Conservation (phyloP, 2,329 filamentous ascomycete species). For the Huntiella abstrusa region DNA sequence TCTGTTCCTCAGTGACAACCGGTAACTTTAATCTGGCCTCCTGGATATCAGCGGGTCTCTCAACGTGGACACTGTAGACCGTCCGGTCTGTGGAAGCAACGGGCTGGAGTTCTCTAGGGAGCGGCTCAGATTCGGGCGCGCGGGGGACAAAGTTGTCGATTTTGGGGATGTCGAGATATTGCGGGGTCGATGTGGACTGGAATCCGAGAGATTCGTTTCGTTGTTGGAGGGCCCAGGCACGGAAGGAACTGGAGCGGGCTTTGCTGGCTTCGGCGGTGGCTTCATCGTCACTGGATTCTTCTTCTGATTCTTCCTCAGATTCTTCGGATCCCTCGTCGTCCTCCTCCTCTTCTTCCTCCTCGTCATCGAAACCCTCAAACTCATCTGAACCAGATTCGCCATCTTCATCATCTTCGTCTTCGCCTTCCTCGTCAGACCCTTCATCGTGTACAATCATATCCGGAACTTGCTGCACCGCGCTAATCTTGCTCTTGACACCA, state of each 20-base stretch:
- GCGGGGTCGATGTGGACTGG: conserved; percentile 25
- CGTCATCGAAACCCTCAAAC: conserved; percentile 14
- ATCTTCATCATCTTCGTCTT: conserved; percentile 22
- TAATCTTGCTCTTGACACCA: conserved; percentile 38
- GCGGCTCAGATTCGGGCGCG: conserved; percentile 48
- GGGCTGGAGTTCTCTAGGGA: conserved; percentile 46
- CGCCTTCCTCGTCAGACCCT: conserved; percentile 38
- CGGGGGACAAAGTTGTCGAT: conserved; percentile 47
- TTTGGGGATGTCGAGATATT: conserved; percentile 32
- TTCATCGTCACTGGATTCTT: conserved; percentile 14
- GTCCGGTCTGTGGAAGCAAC: conserved; percentile 45
- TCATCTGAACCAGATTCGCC: conserved; percentile 14
- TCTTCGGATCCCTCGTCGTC: background rate
- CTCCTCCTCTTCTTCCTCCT: conserved; percentile 12
- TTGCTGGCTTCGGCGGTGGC: conserved; percentile 18
- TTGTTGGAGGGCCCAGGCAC: conserved; percentile 76
- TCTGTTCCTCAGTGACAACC: conserved; percentile 87
- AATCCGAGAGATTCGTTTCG: conserved; percentile 68
- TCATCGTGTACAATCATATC: conserved; percentile 24
- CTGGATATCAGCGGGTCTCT: conserved; percentile 55
- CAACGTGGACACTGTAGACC: conserved; percentile 55
- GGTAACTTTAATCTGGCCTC: conserved; percentile 61
- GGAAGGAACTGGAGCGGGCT: conserved; percentile 50
- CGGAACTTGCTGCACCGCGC: conserved; percentile 20
- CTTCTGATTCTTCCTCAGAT: conserved; percentile 15